A percentile compares a stretch with the other conserved stretches of the same genome.
Conservation (phyloP, 1,284 basidiomycete species). For the Ceratobasidium sp. region DNA sequence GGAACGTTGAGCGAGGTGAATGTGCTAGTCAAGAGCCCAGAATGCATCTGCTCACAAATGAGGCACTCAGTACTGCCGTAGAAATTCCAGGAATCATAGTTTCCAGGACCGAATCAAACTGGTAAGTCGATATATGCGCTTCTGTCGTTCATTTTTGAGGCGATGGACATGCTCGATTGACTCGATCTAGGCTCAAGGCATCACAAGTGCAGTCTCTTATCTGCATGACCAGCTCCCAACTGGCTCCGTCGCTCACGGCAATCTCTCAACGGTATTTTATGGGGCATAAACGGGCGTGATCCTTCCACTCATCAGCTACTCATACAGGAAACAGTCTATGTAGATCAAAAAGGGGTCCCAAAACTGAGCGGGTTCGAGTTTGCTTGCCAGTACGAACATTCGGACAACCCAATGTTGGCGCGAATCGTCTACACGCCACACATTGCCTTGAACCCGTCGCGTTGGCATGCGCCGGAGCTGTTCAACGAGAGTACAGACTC, state of each 20-base stretch:
- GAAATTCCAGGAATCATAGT: neutral
- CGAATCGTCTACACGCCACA: slow-evolving; percentile 2
- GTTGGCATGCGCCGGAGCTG: slow-evolving; percentile 32
- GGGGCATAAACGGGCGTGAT: neutral
- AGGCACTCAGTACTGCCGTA: neutral
- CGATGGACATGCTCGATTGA: too few relatives aligned
- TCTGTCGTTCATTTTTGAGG: too few relatives aligned
- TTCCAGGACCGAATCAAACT: slow-evolving; percentile 7
- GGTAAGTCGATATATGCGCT: neutral
- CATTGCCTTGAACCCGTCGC: slow-evolving; percentile 1
- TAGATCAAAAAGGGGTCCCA: neutral
- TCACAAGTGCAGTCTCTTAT: neutral
- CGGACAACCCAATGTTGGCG: slow-evolving; percentile 2
- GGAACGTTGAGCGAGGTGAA: slow-evolving; percentile 2
- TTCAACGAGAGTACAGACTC: slow-evolving; percentile 9
- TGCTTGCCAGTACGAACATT: slow-evolving; percentile 34
- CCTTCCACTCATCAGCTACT: neutral
- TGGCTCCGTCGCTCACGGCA: neutral
- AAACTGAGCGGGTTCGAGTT: slow-evolving; percentile 33
- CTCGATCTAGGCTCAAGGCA: neutral
- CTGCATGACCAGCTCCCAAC: slow-evolving; percentile 1
- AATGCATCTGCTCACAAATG: too few relatives aligned
- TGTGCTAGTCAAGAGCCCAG: too few relatives aligned
- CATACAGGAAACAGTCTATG: slow-evolving; percentile 8
- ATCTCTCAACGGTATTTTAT: slow-evolving; percentile 20